phyloP scores from a whole-genome alignment of 208 protist species.

The Acanthamoeba lenticulata region DNA sequence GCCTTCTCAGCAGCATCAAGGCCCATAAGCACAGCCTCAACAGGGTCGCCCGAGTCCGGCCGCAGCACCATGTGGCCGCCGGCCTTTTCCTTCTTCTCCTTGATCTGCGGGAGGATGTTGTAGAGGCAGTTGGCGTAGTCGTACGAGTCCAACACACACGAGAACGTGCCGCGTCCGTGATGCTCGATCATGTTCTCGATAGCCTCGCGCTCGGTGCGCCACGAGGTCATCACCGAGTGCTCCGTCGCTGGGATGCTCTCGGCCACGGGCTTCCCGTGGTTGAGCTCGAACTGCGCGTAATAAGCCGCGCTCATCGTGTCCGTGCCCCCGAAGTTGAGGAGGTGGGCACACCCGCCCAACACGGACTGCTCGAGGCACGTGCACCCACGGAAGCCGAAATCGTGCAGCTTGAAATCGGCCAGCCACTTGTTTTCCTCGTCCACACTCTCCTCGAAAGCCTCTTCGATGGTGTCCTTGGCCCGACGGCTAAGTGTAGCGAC shows the following conservation, averaged over 20 bases:
- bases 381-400: constrained; percentile 79
- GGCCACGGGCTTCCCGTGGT: constrained; percentile 71
- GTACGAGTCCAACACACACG: constrained; percentile 76
- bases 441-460: constrained; percentile 70
- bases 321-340: constrained; percentile 75
- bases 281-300: constrained; percentile 79
- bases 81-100: not conserved
- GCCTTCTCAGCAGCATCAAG: constrained; percentile 73
- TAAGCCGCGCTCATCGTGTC: constrained; percentile 77
- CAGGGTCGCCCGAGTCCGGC: constrained; percentile 75
- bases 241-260: constrained; percentile 74
- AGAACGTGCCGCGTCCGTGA: constrained; percentile 59
- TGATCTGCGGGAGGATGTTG: constrained; percentile 67
- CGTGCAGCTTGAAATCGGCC: constrained; percentile 68
- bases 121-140: constrained; percentile 76
- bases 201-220: constrained; percentile 70
- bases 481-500: constrained; percentile 74
- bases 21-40: constrained; percentile 61
- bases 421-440: constrained; percentile 42
- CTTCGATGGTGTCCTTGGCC: constrained; percentile 48
- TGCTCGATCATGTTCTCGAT: constrained; percentile 73
- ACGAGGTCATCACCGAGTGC: constrained; percentile 81
- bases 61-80: constrained; percentile 71
- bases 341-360: constrained; percentile 73
- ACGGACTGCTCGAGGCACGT: constrained; percentile 75